phyloP scores from a whole-genome alignment of 768 basidiomycete genomes.

The Suillus luteus region DNA sequence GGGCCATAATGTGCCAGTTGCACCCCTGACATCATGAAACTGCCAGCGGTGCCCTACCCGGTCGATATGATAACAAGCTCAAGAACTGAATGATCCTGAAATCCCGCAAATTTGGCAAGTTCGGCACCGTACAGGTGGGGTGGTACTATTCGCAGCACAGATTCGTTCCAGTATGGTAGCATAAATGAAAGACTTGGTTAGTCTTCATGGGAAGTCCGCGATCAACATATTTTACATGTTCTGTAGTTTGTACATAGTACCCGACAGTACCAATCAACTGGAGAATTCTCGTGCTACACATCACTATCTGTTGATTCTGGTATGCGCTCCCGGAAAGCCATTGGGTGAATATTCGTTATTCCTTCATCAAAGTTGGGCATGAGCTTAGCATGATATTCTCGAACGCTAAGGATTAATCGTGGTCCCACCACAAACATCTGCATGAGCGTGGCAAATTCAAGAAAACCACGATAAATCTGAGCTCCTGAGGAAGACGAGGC shows the following conservation, averaged over 20 bases:
- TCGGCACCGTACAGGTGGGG: background rate
- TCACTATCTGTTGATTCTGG: background rate
- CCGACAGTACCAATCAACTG: background rate
- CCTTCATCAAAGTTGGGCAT: background rate
- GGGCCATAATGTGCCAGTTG: background rate
- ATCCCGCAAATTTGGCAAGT: background rate
- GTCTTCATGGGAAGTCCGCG: background rate
- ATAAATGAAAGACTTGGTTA: background rate
- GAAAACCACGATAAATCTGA: background rate
- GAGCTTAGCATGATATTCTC: background rate
- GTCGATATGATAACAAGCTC: background rate
- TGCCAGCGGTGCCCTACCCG: background rate
- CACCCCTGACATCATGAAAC: background rate
- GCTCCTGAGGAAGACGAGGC: background rate
- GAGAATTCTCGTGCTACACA: background rate
- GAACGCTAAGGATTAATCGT: background rate
- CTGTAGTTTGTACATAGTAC: background rate
- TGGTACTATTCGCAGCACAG: background rate
- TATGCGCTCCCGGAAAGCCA: background rate
- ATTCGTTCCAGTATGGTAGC: background rate
- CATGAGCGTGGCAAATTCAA: background rate
- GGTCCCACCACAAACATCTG: constrained; percentile 4
- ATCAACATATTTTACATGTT: background rate
- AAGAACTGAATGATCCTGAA: background rate
- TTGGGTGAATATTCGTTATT: background rate